phyloP scores from a whole-genome alignment of 1,284 basidiomycete species.

The Sparassis latifolia region DNA sequence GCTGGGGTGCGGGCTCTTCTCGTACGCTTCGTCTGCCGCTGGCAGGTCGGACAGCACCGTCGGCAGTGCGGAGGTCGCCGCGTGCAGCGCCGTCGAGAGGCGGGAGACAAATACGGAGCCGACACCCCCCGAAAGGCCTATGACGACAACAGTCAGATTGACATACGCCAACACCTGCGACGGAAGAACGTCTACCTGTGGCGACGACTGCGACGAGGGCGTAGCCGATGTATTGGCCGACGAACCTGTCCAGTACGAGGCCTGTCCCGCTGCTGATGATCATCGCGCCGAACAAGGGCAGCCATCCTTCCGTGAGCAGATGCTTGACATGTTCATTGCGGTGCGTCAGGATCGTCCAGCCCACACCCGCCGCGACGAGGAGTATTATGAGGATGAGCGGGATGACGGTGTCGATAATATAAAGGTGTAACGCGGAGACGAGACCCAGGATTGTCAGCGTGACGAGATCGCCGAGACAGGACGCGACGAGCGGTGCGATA shows the following conservation, averaged over 20 bases:
- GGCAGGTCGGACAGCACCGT: neutral
- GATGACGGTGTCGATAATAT: constrained; percentile 56
- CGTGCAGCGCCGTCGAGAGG: constrained; percentile 81
- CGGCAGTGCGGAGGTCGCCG: constrained; percentile 27
- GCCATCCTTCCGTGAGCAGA: constrained; percentile 83
- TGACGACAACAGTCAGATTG: neutral
- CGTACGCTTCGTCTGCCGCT: neutral
- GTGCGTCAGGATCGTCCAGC: constrained; percentile 49
- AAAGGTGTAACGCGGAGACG: constrained; percentile 60
- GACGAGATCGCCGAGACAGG: constrained; percentile 88
- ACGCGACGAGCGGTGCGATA: constrained; percentile 90
- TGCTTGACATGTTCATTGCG: constrained; percentile 63
- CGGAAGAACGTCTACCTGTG: constrained; percentile 48
- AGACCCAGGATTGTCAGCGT: constrained; percentile 77
- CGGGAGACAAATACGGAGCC: constrained; percentile 91
- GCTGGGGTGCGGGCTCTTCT: constrained; percentile 31
- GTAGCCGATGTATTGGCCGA: constrained; percentile 82
- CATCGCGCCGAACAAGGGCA: constrained; percentile 89
- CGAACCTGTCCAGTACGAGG: constrained; percentile 86
- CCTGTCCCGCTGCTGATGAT: constrained; percentile 87
- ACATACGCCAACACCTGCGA: too few species aligned
- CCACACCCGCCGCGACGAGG: constrained; percentile 50
- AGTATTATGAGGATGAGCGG: constrained; percentile 55
- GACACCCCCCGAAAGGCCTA: constrained; percentile 80
- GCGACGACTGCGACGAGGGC: constrained; percentile 87